Conservation (phyloP, 768 basidiomycete species). For the Russula griseocarnosa region DNA sequence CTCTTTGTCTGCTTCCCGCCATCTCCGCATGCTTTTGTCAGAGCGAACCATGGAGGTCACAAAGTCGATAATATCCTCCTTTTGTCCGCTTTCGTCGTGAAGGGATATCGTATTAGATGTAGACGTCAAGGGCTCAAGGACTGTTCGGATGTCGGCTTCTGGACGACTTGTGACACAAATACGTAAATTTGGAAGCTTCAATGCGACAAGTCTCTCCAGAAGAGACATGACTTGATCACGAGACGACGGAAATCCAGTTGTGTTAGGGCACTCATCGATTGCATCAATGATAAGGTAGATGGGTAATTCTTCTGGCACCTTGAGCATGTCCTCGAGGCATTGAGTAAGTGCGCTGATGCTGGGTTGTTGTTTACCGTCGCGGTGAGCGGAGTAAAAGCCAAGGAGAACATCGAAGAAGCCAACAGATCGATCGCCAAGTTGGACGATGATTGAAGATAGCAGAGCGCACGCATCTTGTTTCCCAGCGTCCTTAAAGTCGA, state of each 20-base stretch:
- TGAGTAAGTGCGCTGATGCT: background rate
- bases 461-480: background rate
- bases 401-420: background rate
- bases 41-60: no score
- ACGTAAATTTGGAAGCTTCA: background rate
- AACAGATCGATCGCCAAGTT: constrained; percentile 1
- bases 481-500: background rate
- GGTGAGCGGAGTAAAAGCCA: background rate
- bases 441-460: background rate
- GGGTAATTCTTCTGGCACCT: background rate
- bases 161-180: background rate
- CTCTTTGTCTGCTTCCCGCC: no score
- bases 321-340: background rate
- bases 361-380: background rate
- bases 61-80: no score
- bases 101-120: background rate
- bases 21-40: no score
- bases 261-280: background rate
- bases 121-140: background rate
- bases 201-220: background rate
- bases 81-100: background rate
- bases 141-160: background rate
- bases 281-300: background rate
- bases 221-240: background rate
- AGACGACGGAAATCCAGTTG: background rate